These are phyloP conservation scores for Bolboschoenoplectus hybrid DNA, from an alignment of 202 grass and related monocot genomes.

Conservation along the genomic window DNA sequence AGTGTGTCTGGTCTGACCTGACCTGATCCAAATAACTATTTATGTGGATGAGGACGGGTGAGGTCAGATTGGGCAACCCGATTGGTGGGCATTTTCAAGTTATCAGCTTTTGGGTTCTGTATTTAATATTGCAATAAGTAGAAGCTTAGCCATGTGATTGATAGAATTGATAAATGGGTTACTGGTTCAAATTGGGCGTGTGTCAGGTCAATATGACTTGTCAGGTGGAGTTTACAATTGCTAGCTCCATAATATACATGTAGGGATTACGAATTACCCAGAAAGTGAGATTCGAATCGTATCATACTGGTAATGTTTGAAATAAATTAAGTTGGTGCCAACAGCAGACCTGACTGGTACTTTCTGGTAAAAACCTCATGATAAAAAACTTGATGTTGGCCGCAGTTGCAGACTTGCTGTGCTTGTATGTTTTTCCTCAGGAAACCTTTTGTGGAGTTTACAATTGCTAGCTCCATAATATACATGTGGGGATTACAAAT, in stretches of 20 bases:
- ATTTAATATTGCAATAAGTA: not conserved
- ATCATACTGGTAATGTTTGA: conserved; percentile 7
- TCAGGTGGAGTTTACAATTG: not conserved
- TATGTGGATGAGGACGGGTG: not conserved
- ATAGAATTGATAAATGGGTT: not conserved
- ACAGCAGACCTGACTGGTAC: not conserved
- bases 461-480: not conserved
- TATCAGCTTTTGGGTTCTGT: not conserved
- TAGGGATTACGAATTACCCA: not conserved
- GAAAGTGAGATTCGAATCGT: not conserved
- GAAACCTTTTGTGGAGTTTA: not conserved
- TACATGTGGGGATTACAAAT: not conserved
- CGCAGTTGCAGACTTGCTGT: not conserved
- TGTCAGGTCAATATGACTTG: not conserved
- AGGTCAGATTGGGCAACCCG: not conserved
- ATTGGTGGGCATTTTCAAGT: not conserved
- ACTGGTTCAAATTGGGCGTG: not conserved
- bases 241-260: not conserved
- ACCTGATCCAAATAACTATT: conserved; percentile 1
- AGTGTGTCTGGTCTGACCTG: not conserved
- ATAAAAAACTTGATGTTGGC: not conserved
- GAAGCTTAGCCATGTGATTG: no score
- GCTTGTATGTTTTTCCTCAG: not conserved
- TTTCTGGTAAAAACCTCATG: not conserved
- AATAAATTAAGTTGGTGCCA: conserved; percentile 3